Evolutionary conservation across 192 early-diverging fungal genomes (phyloP), one percentile per base, ranked within the genome.

Genomic region (Backusella mclennaniae): DNA sequence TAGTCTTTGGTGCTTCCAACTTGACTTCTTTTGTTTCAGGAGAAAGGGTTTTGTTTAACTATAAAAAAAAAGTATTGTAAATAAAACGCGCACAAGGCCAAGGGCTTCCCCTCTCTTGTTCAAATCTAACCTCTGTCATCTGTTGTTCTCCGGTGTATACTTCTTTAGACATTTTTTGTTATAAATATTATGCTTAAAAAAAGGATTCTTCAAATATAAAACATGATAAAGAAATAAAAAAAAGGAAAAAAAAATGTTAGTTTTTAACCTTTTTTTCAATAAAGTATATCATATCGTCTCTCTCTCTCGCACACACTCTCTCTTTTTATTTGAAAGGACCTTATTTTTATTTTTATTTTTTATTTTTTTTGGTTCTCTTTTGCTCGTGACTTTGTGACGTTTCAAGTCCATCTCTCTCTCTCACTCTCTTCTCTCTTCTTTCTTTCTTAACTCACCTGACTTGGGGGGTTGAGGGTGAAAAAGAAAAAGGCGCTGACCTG

Each of bases 11-110:
- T 3, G 4, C 26, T 4, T 63, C 56, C 56, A 63, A 15, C 8
- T 63, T 63, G 56, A 63, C 56, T 63, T 63, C 56, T 63, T 63
- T 63, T 63, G 56, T 63, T 63, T 63, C 56, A 63, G 56, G 56
- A 63, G 56, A 63, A 29, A 63, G 26, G 12, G 56, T 26, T 4
- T 63, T 63, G n/a, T 23, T 63, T 29, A 63, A n/a, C 56, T 63
- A 63, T 63, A 29, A 29, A 63, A 56, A n/a, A 63, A 29, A 8
- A 59, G 21, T 26, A 26, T 26, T 59, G 21, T 23, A 23, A 59
- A 23, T 59, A 8, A 9, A 59, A 59, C 53, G 53, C 53, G 53
- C 53, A 19, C 21, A 26, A 4, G 52, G 52, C 19, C 19, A 53
- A 59, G 53, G 0, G 2, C 2, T 12, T 23, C 6, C 1, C 53